Evolutionary conservation across 257 asterid genomes (phyloP).

Genomic region (Nicotiana tabacum): DNA sequence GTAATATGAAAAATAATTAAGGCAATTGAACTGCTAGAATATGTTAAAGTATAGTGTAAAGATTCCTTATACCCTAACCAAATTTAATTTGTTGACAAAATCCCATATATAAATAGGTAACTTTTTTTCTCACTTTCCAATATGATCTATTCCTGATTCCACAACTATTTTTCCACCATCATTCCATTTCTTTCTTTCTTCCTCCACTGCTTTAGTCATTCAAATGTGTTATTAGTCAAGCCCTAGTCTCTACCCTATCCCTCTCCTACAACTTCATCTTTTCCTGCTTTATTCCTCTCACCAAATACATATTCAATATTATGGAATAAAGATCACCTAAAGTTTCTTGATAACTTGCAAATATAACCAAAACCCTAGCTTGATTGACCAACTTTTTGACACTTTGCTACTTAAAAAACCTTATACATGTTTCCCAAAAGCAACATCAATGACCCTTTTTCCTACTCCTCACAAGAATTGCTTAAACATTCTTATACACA

Average conservation of each 20-base stretch:
- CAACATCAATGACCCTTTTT: conserved; percentile 28
- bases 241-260: conserved; percentile 7
- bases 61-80: neutral
- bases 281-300: neutral
- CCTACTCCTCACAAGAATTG: conserved; percentile 9
- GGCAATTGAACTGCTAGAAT: no score
- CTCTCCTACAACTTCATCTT: neutral
- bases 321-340: neutral
- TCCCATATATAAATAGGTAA: neutral
- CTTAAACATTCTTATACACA: conserved; percentile 18
- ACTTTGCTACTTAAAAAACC: neutral
- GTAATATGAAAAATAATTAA: neutral
- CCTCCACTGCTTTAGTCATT: neutral
- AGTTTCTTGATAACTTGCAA: neutral
- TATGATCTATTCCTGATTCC: neutral
- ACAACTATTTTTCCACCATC: neutral
- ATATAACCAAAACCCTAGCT: conserved; percentile 11
- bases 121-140: neutral
- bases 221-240: neutral
- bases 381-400: neutral
- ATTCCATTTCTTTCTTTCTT: neutral
- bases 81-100: neutral
- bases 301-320: neutral
- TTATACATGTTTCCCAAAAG: conserved; percentile 29
- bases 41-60: neutral